These are phyloP conservation scores for Penicillium ochrochloron DNA, from an alignment of 495 filamentous ascomycete genomes.

Conservation along the genomic window DNA sequence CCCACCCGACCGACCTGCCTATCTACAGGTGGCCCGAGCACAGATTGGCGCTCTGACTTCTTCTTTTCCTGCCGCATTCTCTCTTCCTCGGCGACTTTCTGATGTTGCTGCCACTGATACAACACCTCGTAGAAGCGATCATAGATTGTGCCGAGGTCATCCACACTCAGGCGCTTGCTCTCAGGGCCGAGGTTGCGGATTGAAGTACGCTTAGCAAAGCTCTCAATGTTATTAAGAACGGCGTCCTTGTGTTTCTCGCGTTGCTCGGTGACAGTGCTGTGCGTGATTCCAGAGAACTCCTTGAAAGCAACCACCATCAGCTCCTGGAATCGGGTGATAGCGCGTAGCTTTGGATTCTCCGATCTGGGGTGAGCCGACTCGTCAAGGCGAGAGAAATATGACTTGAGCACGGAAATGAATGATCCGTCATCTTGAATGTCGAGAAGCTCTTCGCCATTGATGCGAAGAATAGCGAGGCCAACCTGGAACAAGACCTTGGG, in stretches of 20 bases:
- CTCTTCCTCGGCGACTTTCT: slow-evolving; percentile 73
- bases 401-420: slow-evolving; percentile 94
- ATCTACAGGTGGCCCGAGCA: slow-evolving; percentile 45
- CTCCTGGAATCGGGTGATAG: slow-evolving; percentile 95
- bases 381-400: slow-evolving; percentile 90
- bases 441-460: slow-evolving; percentile 96
- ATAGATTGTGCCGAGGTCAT: slow-evolving; percentile 87
- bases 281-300: slow-evolving; percentile 94
- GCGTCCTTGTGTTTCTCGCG: slow-evolving; percentile 90
- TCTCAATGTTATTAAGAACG: slow-evolving; percentile 93
- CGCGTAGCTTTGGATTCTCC: slow-evolving; percentile 88
- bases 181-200: slow-evolving; percentile 95
- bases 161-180: slow-evolving; percentile 82
- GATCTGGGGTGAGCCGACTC: slow-evolving; percentile 95
- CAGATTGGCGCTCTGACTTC: slow-evolving; percentile 56
- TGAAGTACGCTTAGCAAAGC: slow-evolving; percentile 93
- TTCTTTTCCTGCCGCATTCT: slow-evolving; percentile 62
- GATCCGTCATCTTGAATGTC: slow-evolving; percentile 95
- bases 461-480: slow-evolving; percentile 91
- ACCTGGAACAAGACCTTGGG: slow-evolving; percentile 98
- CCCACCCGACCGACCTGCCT: slow-evolving; percentile 76
- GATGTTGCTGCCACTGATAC: slow-evolving; percentile 86
- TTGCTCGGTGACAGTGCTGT: slow-evolving; percentile 85
- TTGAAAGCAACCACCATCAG: slow-evolving; percentile 99
- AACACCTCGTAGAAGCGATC: slow-evolving; percentile 90